Evolutionary conservation across 257 asterid genomes (phyloP).

Genomic region (Solanum chaucha): DNA sequence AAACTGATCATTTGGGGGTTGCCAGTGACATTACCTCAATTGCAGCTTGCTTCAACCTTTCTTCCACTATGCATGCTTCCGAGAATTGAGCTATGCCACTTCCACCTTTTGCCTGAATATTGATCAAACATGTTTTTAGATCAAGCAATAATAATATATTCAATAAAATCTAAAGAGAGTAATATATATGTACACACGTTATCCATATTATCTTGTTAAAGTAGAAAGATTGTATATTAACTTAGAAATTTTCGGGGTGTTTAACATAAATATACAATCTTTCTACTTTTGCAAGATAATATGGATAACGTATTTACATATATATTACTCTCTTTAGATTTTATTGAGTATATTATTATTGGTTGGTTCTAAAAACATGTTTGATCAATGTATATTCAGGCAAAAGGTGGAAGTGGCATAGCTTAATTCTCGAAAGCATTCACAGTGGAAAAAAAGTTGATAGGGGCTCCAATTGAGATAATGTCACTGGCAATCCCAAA

Average conservation of each 20-base stretch:
- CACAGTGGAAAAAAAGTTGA: constrained; percentile 52
- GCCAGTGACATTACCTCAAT: no score
- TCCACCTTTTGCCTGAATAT: no score
- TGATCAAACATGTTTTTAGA: no score
- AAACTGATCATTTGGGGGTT: no score
- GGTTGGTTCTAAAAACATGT: not conserved
- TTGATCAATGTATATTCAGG: constrained; percentile 16
- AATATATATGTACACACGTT: no score
- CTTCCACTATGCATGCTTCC: no score
- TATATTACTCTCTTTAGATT: not conserved
- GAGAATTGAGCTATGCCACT: no score
- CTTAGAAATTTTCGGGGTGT: no score
- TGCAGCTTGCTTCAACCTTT: no score
- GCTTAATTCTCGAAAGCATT: constrained; percentile 24
- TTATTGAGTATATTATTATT: not conserved
- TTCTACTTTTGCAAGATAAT: not conserved
- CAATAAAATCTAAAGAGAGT: no score
- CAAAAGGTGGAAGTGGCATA: constrained; percentile 13
- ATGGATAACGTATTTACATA: not conserved
- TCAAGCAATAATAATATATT: no score
- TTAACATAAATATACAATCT: not conserved
- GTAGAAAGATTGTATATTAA: not conserved
- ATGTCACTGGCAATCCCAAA: constrained; percentile 31
- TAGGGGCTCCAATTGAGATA: constrained; percentile 58
- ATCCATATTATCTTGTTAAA: not conserved